Evolutionary conservation across 2,329 filamentous ascomycete genomes (phyloP).

Genomic region (Mycogone perniciosa): DNA sequence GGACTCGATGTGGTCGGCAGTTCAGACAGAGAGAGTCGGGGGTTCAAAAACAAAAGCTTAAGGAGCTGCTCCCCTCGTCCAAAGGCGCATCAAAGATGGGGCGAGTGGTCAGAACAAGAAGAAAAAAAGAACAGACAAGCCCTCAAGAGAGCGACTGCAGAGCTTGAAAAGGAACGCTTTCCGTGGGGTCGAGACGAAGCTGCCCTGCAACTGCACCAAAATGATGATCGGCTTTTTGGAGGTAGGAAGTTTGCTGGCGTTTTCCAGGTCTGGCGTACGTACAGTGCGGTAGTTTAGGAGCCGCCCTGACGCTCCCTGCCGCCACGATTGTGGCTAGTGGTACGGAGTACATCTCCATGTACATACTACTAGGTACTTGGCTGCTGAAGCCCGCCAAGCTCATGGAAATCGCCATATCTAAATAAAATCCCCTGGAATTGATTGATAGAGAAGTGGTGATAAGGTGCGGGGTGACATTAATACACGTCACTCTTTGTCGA

Average conservation of each 20-base stretch:
- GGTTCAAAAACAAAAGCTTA: neutral
- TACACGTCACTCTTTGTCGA: no score
- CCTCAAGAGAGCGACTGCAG: neutral
- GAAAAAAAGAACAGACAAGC: slow-evolving; percentile 1
- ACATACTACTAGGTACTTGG: neutral
- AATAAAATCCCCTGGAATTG: no score
- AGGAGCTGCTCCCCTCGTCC: neutral
- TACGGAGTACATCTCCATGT: neutral
- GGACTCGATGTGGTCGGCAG: neutral
- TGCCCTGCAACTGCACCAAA: slow-evolving; percentile 9
- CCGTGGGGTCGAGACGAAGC: neutral
- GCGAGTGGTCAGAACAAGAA: neutral
- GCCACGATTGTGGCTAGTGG: neutral
- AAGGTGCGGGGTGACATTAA: no score
- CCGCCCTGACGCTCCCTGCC: no score
- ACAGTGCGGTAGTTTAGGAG: neutral
- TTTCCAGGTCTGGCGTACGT: neutral
- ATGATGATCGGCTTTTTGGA: neutral
- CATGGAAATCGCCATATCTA: no score
- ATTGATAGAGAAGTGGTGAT: no score
- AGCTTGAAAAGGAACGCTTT: slow-evolving; percentile 4
- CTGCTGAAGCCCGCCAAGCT: neutral
- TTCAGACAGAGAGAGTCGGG: neutral
- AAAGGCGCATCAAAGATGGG: no score
- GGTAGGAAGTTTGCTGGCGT: neutral